Base-by-base conservation (phyloP, 768 basidiomycete genomes). In the Boletus reticuloceps region DNA sequence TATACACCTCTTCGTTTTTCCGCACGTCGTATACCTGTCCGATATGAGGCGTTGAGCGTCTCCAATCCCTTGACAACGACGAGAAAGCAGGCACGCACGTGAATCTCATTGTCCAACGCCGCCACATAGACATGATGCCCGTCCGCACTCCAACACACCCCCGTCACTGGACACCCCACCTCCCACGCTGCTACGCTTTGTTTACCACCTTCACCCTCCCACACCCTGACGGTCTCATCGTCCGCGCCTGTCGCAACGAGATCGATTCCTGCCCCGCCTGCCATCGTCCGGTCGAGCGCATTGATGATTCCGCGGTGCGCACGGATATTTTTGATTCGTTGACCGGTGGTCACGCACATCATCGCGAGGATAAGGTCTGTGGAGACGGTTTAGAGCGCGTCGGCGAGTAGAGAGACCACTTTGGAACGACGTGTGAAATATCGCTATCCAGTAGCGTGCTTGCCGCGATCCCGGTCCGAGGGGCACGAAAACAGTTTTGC, bases 301-400 rank as follows among this genome's bases (percentile, higher is more conserved):
- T 99, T 98, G 73, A 98, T 85, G 55, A 98, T 89, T 47, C 90
- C 95, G 55, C 85, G 83, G 69, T 98, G 96, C 0, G 94, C 95
- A 31, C 89, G 83, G 53, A 94, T 88, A 66, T 88, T 86, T 54
- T 86, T 81, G 41, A 88, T 71, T 37, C 93, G 85, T 69, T 91
- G 81, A 49, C 96, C 95, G 0, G 93, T 88, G 8, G 89, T 84
- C 44, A 93, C 76, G 72, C 96, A 90, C 2, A 86, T 87, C 41
- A 89, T 79, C 54, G 74, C 74, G 37, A 98, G 77, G 0, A 85
- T 85, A 61, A 91, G 89, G 79, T 99, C 97, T n/a, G 94, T 92
- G 1, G 88, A 86, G 56, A 91, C 90, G 53, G 89, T 87, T 74
- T 91, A 93, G 43, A 96, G n/a, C n/a, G 74, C 32, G 79, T 75